phyloP scores from a whole-genome alignment of 2,329 filamentous ascomycete genomes.

The Colletotrichum euphorbiae region DNA sequence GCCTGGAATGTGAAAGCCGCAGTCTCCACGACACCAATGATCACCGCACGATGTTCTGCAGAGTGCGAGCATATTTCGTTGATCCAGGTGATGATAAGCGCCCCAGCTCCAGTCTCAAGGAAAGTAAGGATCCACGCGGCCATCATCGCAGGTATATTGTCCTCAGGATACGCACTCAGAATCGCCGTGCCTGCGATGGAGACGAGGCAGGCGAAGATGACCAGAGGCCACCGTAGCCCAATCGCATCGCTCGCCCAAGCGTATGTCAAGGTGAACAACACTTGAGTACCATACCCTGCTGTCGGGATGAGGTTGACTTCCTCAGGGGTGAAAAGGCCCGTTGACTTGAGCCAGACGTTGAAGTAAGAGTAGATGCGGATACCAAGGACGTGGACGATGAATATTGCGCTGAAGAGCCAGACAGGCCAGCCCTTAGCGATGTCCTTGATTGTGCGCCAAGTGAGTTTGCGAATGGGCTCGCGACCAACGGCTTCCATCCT shows the following conservation, averaged over 20 bases:
- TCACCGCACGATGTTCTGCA: slow-evolving; percentile 60
- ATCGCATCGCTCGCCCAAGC: slow-evolving; percentile 65
- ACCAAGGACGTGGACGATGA: slow-evolving; percentile 49
- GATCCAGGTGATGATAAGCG: slow-evolving; percentile 58
- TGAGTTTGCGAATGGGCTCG: slow-evolving; percentile 48
- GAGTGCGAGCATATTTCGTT: slow-evolving; percentile 59
- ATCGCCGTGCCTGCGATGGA: slow-evolving; percentile 50
- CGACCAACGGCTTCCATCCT: slow-evolving; percentile 48
- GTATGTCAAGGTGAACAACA: slow-evolving; percentile 64
- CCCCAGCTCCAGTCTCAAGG: slow-evolving; percentile 50
- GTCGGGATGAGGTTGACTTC: slow-evolving; percentile 42
- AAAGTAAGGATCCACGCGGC: slow-evolving; percentile 52
- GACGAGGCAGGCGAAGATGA: slow-evolving; percentile 59
- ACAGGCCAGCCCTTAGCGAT: slow-evolving; percentile 48
- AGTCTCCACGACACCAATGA: slow-evolving; percentile 62
- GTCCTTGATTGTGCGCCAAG: slow-evolving; percentile 44
- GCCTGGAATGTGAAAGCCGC: slow-evolving; percentile 57
- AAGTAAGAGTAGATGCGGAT: slow-evolving; percentile 53
- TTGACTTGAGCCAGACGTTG: slow-evolving; percentile 50
- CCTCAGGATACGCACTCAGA: slow-evolving; percentile 49
- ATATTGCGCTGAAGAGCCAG: slow-evolving; percentile 49
- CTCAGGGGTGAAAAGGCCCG: slow-evolving; percentile 40
- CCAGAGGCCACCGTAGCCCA: slow-evolving; percentile 65
- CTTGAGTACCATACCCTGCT: slow-evolving; percentile 44
- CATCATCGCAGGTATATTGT: slow-evolving; percentile 51